Percentiles rank a stretch among this genome's conserved stretches.
Evolutionary conservation across 2,329 filamentous ascomycete genomes (phyloP).

Genomic region (Aspergillus sp.): DNA sequence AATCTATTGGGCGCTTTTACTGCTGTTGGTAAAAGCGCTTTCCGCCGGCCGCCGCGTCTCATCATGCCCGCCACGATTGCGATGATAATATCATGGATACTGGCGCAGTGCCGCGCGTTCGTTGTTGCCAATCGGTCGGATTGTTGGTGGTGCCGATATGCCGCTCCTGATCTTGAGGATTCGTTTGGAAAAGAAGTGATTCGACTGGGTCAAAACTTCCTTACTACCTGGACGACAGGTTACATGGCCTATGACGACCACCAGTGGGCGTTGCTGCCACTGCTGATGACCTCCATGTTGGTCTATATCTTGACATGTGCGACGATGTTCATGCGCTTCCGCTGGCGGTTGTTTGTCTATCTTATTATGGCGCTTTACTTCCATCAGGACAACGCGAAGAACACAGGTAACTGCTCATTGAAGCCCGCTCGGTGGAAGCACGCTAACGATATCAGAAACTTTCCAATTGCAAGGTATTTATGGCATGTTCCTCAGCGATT

Average conservation of each 20-base stretch:
- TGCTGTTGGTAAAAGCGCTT: constrained; percentile 54
- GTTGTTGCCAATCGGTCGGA: constrained; percentile 49
- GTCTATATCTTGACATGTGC: constrained; percentile 51
- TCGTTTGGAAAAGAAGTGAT: constrained; percentile 47
- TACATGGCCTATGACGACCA: constrained; percentile 56
- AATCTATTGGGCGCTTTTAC: constrained; percentile 47
- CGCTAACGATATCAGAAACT: constrained; percentile 43
- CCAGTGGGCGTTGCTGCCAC: constrained; percentile 55
- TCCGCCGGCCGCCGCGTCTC: constrained; percentile 53
- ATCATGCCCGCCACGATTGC: constrained; percentile 55
- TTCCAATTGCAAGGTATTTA: constrained; percentile 55
- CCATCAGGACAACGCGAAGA: constrained; percentile 45
- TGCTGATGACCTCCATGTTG: constrained; percentile 52
- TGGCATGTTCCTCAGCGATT: constrained; percentile 53
- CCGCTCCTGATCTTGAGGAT: constrained; percentile 46
- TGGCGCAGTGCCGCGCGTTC: constrained; percentile 52
- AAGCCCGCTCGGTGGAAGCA: not conserved
- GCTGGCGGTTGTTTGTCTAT: constrained; percentile 48
- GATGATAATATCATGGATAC: constrained; percentile 50
- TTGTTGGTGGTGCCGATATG: constrained; percentile 53
- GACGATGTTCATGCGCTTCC: constrained; percentile 46
- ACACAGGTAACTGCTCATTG: constrained; percentile 43
- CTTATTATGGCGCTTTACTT: constrained; percentile 51
- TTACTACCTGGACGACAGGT: constrained; percentile 52
- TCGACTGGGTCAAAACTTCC: constrained; percentile 47